Base-by-base conservation (phyloP, 306 rosid species). In the Castanopsis chinensis region DNA sequence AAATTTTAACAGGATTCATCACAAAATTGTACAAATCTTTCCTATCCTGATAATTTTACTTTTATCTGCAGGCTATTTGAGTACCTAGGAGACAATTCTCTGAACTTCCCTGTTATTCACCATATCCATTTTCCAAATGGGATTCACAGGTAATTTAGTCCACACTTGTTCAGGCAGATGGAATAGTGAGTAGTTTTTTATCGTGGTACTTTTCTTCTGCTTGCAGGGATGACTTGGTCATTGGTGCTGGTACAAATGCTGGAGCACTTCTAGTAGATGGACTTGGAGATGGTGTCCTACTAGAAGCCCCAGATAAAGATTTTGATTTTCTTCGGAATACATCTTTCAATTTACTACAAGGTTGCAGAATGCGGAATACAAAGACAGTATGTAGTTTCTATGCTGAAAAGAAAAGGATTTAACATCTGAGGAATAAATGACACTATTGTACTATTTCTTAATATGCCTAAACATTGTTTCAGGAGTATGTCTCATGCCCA, bases 401-500 rank as follows among this genome's bases (percentile, higher is more conserved):
- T 60, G 11, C 71, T 28, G 19, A 52, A 20, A 30, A 14, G 58
- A 81, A 52, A 18, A 64, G 30, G 52, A 70, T 72, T 64, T 60
- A 45, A 25, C 33, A 52, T 76, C 37, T 52, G 19, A 52, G 58
- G 1, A 52, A 64, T 72, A n/a, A 41, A 58, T 54, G 78, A 68
- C 57, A 7, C 27, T 60, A n/a, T 63, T 5, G 4, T 35, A 41
- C 32, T 4, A 3, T 56, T 83, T 80, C 76, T 19, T 57, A 23
- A 54, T 69, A 70, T 78, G 83, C 71, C 14, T 76, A 41, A 74
- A 19, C 45, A 63, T 77, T 71, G 78, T 78, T 87, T 85, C 91
- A 95, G 99, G 99, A 95, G 87, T 95, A 93, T 18, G 99, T 95
- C 20, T 95, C 99, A 18, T 95, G 99, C 85, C 99, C 99, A 76